phyloP scores from a whole-genome alignment of 164 flowering plant genomes.

The Berberis thunbergii region DNA sequence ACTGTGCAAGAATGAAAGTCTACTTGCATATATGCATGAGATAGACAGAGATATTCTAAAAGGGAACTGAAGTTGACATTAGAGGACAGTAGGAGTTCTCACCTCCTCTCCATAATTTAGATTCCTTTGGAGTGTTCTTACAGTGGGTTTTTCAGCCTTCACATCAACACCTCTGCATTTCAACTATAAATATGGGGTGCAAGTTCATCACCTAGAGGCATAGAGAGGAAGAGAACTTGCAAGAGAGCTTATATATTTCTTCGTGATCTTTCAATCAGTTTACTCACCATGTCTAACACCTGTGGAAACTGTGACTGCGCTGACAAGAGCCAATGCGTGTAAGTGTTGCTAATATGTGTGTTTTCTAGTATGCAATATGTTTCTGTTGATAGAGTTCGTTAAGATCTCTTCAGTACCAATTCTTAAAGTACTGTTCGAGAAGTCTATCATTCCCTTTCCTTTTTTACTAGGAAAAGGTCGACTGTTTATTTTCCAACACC shows the following conservation, averaged over 20 bases:
- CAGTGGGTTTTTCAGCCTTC: constrained; percentile 29
- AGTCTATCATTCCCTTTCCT: no score
- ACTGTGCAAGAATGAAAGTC: background rate
- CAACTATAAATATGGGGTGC: no score
- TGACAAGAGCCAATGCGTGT: constrained; percentile 59
- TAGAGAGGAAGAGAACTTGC: no score
- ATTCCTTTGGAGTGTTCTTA: constrained; percentile 24
- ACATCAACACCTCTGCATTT: background rate
- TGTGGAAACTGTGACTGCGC: constrained; percentile 78
- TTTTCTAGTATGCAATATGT: background rate
- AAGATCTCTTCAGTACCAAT: no score
- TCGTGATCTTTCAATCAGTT: background rate
- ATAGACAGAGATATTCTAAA: constrained; percentile 1
- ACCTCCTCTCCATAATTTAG: constrained; percentile 21
- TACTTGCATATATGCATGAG: no score
- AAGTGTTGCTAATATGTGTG: constrained; percentile 9
- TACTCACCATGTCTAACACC: constrained; percentile 45
- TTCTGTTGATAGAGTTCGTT: background rate
- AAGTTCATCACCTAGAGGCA: no score
- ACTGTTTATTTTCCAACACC: background rate
- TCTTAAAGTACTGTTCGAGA: no score
- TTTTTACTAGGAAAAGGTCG: no score
- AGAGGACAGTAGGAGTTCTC: constrained; percentile 29
- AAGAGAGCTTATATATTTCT: background rate
- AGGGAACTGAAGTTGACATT: constrained; percentile 24